Conservation (phyloP, 1,284 basidiomycete species). For the Coriolopsis trogii region DNA sequence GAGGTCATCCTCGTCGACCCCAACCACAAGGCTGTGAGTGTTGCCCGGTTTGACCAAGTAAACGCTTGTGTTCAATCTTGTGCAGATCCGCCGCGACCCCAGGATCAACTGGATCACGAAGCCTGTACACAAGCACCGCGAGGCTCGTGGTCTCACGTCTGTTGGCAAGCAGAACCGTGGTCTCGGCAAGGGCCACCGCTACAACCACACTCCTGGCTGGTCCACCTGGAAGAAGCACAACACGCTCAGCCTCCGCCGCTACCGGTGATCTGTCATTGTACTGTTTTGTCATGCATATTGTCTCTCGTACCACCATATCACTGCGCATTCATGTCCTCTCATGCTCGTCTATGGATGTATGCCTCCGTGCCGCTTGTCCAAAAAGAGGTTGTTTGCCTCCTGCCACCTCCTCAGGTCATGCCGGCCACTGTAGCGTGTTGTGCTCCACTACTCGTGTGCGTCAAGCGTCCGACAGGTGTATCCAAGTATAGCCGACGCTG, state of each 20-base stretch:
- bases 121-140: conserved; percentile 98
- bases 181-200: conserved; percentile 92
- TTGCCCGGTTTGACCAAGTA: background rate
- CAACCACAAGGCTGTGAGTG: conserved; percentile 85
- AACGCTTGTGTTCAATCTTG: background rate
- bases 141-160: conserved; percentile 96
- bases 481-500: conserved; percentile 13
- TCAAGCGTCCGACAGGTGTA: background rate
- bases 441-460: background rate
- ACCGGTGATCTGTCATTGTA: conserved; percentile 72
- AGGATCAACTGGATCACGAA: conserved; percentile 99
- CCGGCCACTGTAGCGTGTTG: conserved; percentile 1
- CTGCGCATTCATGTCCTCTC: conserved; percentile 32
- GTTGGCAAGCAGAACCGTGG: conserved; percentile 96
- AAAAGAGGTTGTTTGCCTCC: conserved; percentile 23
- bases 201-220: conserved; percentile 93
- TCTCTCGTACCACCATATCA: conserved; percentile 24
- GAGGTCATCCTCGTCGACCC: conserved; percentile 99
- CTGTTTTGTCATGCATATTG: conserved; percentile 30
- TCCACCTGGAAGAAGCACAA: conserved; percentile 98
- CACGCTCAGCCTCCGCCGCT: conserved; percentile 96
- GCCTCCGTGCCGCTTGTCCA: conserved; percentile 29
- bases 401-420: background rate
- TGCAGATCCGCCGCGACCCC: conserved; percentile 89
- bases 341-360: conserved; percentile 38